Evolutionary conservation across 441 rosid species (phyloP), one percentile per base, ranked within the genome.

Genomic region (Omphalea diandra): DNA sequence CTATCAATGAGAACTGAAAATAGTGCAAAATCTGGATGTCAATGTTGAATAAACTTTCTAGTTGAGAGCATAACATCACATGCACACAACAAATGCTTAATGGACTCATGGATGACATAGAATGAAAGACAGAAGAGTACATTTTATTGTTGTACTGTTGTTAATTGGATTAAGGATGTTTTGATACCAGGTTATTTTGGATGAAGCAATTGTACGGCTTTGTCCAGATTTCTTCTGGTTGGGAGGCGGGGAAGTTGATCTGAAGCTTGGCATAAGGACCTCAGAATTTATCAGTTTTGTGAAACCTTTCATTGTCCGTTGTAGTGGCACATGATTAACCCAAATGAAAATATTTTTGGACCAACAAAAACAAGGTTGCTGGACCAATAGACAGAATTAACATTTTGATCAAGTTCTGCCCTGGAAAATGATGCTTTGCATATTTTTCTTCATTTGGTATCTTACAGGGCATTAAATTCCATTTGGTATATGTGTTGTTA

Each of bases 201-300:
- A 94, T 70, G 96, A 91, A 81, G 97, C 95, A 63, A 86, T 94
- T 50, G 81, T 77, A 55, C 85, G 83, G 80, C 95, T 91, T 54
- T 74, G 61, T 67, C 94, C 97, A 1, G 84, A 83, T 69, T 90
- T 82, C 87, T 87, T 94, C 85, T 88, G 95, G 98, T 79, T 91
- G 72, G 97, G 95, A 32, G 97, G 97, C 29, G 94, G 97, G 44
- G 96, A 91, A 77, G 76, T 73, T 10, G 93, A 90, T 84, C 80
- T 90, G 82, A 94, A 94, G 90, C 90, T 91, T 12, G 97, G 97
- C 24, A 80, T 91, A 62, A 80, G 77, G 77, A 90, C 95, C 60
- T 80, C 87, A 3, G 87, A 91, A 29, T 90, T 94, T 65, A 73
- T 90, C 72, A 80, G 78, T 62, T 82, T 76, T 44, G 88, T 85